Base-by-base conservation (phyloP, 169 alveolate genomes). In the Plasmodium sp. region DNA sequence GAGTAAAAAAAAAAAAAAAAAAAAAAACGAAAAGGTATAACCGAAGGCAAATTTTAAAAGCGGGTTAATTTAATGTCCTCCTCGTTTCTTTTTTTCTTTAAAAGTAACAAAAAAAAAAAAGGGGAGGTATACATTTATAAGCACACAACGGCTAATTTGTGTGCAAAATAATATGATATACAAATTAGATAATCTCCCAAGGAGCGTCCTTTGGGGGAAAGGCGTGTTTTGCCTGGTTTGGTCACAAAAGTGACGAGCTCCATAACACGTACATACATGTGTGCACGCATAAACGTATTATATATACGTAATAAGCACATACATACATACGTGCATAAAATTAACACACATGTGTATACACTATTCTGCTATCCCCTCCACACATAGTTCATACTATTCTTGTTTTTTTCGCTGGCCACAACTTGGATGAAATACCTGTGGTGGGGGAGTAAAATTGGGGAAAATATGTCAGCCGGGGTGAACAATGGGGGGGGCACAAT, bases 361-460 rank as follows among this genome's bases (percentile, higher is more conserved):
- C 51, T 77, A 10, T 79, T 75, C 27, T 77, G 34, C 51, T 80
- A 80, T 62, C 90, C 36, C 73, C 80, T 39, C 94, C 91, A 62
- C 51, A 75, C 79, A 36, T 74, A 74, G 45, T 74, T 84, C 43
- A 18, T 12, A 84, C 43, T 75, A 54, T 74, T 90, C 56, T 90
- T 90, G 77, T 74, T 90, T 90, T 90, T 90, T 80, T 90, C 94
- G 73, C 54, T 67, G 82, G 74, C 45, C 14, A 72, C 83, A 56
- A 80, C 86, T 41, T 80, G 90, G 73, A 90, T 80, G 74, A 90
- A 90, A 48, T 80, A 80, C 90, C 94, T 90, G 82, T 41, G 18
- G 27, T 67, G 34, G 14, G 81, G 77, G 31, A 22, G 10, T 51
- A 56, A 10, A 83, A 58, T 18, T 39, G 67, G 22, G 45, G 34